Evolutionary conservation across 495 filamentous ascomycete genomes (phyloP).

Genomic region (Penicillium cataractarum): DNA sequence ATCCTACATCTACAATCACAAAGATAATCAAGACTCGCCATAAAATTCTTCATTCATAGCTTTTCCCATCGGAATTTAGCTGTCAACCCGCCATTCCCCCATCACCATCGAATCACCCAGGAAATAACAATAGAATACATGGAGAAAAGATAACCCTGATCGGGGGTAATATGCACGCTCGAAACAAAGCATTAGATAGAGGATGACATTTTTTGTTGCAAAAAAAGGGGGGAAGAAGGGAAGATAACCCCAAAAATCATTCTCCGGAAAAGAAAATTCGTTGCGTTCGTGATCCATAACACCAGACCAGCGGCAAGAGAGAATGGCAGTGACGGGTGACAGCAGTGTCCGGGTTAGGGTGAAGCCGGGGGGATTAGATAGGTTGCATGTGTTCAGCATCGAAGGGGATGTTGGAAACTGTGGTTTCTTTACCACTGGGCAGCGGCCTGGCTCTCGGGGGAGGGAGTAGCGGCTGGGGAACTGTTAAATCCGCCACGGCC

Average conservation of each 20-base stretch:
- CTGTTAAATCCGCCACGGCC: slow-evolving; percentile 40
- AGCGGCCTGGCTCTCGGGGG: slow-evolving; percentile 17
- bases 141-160: slow-evolving; percentile 31
- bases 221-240: slow-evolving; percentile 20
- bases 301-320: slow-evolving; percentile 32
- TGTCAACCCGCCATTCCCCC: slow-evolving; percentile 9
- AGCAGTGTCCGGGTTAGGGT: slow-evolving; percentile 1
- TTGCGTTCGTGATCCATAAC: slow-evolving; percentile 52
- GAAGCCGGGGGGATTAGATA: background rate
- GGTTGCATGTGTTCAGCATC: background rate
- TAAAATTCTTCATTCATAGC: background rate
- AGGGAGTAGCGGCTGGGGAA: slow-evolving; percentile 26
- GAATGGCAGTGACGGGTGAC: slow-evolving; percentile 15
- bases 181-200: slow-evolving; percentile 42
- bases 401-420: background rate
- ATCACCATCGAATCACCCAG: slow-evolving; percentile 8
- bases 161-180: slow-evolving; percentile 47
- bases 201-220: slow-evolving; percentile 37
- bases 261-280: slow-evolving; percentile 44
- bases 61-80: slow-evolving; percentile 3
- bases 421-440: slow-evolving; percentile 9
- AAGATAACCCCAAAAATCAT: slow-evolving; percentile 4
- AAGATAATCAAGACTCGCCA: background rate
- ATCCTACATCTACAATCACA: background rate
- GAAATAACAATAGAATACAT: slow-evolving; percentile 42